Base-by-base conservation (phyloP, 2,329 filamentous ascomycete species). In the Eutypella sp. region DNA sequence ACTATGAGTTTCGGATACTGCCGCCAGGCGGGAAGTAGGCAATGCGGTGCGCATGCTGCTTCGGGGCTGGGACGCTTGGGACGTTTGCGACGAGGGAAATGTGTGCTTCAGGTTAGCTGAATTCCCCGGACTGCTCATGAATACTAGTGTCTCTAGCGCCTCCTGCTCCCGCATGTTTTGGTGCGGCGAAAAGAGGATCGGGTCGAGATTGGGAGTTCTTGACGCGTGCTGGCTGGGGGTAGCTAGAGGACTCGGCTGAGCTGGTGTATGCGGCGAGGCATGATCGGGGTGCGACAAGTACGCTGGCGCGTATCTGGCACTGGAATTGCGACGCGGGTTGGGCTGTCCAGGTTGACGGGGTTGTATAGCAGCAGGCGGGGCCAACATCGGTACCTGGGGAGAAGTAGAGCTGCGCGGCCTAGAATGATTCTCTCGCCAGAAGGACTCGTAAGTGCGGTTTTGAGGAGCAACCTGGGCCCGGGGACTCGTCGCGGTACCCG, bases 81-180 rank as follows among this genome's bases (percentile, higher is more conserved):
- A 66, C 1, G 64, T 60, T 24, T 59, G 57, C 1, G 68, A 65
- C 11, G 64, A 55, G 3, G 77, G 72, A 47, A 81, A 81, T 9
- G 66, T 61, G 48, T 78, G 77, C 51, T 79, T 79, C 55, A 84
- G 65, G 49, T 80, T 82, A 36, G 78, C 73, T 38, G 84, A 85
- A 63, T 88, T 87, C 15, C 84, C 84, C 0, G 86, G 86, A 51
- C 84, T 88, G 58, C 87, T 89, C 81, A 93, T 86, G 59, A 91
- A 90, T 22, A 92, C 71, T 20, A 93, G 67, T 1, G 86, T 85
- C 60, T 91, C 87, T 40, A 92, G 82, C 5, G 88, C 88, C 57
- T 92, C 88, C 58, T 90, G 86, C 60, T 93, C 88, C 42, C 86
- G 79, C 8, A 79, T 70, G 19, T 81, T 82, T 51, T 87, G 84